Evolutionary conservation across 306 rosid genomes (phyloP), one percentile per base, ranked within the genome.

Genomic region (Begonia peltatifolia): DNA sequence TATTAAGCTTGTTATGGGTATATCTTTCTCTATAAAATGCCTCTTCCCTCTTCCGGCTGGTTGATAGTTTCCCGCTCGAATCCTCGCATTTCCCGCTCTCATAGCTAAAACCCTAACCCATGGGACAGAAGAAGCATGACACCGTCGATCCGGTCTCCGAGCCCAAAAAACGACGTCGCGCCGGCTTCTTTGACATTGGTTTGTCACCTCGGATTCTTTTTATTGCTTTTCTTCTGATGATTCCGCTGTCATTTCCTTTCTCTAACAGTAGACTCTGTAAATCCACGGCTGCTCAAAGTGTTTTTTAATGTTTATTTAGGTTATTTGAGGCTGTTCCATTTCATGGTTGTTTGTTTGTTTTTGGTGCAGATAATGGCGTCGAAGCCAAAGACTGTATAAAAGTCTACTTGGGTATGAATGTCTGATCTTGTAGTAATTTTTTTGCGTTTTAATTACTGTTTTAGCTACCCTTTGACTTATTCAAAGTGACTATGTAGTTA

Each of bases 361-460:
- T 14, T 56, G 53, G 16, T 41, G 58, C 65, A 65, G 97, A 85
- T 85, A 52, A 60, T 57, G 97, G 94, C 48, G 66, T 89, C 18
- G 87, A 86, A 52, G 94, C 95, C 9, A 80, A 73, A 56, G 94
- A 84, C 14, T 89, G 95, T 74, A 80, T 89, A 62, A 63, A 71
- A 68, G 76, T 89, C 36, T 89, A 62, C 52, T 71, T 89, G 22
- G 97, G 97, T 85, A 83, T 13, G 56, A n/a, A 5, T 12, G 2
- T 42, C 3, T 41, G 9, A 2, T 47, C 30, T 42, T 30, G 6
- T 30, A 20, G 8, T 30, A 30, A 30, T 30, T 30, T 30, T 7
- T 30, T 30, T 30, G 1, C 38, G 7, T 5, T 20, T 20, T 2
- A 30, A 30, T 30, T 30, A 30, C 38, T 30, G 38, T 30, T 30